Conservation (phyloP, 2,329 filamentous ascomycete genomes). For the Aspergillus ustus region DNA sequence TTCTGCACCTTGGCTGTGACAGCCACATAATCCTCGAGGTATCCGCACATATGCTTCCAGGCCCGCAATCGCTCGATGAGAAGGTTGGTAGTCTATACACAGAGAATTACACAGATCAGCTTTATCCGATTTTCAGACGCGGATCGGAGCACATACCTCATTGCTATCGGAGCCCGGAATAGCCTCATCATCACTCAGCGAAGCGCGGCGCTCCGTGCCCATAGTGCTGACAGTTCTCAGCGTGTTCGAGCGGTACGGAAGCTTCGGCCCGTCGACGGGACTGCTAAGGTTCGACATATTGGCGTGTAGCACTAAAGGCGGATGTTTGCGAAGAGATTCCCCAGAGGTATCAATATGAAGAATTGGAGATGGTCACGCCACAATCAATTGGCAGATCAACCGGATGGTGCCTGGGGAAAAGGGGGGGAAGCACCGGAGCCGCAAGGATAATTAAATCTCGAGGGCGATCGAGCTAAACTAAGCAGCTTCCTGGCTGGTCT, state of each 20-base stretch:
- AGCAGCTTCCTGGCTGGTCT: not conserved
- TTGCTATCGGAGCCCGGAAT: constrained; percentile 48
- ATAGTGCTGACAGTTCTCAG: constrained; percentile 33
- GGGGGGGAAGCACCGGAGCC: constrained; percentile 4
- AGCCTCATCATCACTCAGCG: constrained; percentile 46
- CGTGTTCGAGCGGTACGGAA: constrained; percentile 41
- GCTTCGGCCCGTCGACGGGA: constrained; percentile 32
- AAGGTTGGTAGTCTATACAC: constrained; percentile 70
- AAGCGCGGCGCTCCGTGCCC: constrained; percentile 37
- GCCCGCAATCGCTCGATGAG: constrained; percentile 87
- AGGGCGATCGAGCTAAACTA: not conserved
- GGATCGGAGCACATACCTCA: constrained; percentile 36
- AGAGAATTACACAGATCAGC: not conserved
- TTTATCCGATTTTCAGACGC: not conserved
- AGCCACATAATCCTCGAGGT: constrained; percentile 86
- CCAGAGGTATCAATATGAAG: not conserved
- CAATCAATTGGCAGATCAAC: constrained; percentile 2
- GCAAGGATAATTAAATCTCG: not conserved
- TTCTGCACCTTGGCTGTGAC: constrained; percentile 86
- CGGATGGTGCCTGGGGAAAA: not conserved
- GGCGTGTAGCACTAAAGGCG: not conserved
- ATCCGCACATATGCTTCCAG: constrained; percentile 92
- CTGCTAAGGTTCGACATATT: constrained; percentile 35
- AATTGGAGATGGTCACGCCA: not conserved
- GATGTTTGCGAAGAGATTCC: not conserved